These are phyloP conservation scores for Sphagnurus paluster DNA, from an alignment of 1,284 basidiomycete genomes.

Conservation along the genomic window DNA sequence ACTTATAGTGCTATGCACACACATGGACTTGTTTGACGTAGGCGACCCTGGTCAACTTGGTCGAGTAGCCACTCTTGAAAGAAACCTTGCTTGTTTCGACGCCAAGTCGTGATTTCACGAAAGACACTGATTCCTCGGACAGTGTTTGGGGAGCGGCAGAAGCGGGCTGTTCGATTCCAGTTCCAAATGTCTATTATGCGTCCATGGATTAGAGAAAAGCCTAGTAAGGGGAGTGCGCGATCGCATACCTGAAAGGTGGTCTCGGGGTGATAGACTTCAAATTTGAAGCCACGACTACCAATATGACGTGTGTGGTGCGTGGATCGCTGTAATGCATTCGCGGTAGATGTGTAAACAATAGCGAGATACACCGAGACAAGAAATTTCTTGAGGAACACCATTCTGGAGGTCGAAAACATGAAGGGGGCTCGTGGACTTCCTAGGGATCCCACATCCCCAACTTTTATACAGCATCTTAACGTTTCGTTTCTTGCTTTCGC, in stretches of 20 bases:
- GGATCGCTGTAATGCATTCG: conserved; percentile 16
- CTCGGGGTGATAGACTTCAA: conserved; percentile 12
- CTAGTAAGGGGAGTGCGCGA: not conserved
- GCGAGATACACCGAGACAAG: conserved; percentile 23
- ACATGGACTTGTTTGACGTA: conserved; percentile 40
- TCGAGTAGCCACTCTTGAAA: conserved; percentile 6
- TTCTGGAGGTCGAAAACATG: too few relatives aligned
- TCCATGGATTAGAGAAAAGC: not conserved
- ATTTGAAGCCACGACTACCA: conserved; percentile 4
- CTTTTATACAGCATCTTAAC: too few relatives aligned
- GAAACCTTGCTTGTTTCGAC: conserved; percentile 8
- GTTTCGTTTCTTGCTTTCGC: too few relatives aligned
- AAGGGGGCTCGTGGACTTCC: too few relatives aligned
- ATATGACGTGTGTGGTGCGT: conserved; percentile 18
- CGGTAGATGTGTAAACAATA: conserved; percentile 20
- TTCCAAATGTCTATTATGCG: conserved; percentile 12
- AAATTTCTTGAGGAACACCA: conserved; percentile 26
- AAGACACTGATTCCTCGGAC: conserved; percentile 5
- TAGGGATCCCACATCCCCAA: too few relatives aligned
- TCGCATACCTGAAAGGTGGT: conserved; percentile 11
- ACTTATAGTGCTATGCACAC: not conserved
- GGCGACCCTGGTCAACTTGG: conserved; percentile 4
- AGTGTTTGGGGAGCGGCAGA: conserved; percentile 5
- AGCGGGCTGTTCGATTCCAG: conserved; percentile 9
- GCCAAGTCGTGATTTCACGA: conserved; percentile 12